Evolutionary conservation across 225 moss, liverwort and hornwort species (phyloP).

Genomic region (Polytrichum commune): DNA sequence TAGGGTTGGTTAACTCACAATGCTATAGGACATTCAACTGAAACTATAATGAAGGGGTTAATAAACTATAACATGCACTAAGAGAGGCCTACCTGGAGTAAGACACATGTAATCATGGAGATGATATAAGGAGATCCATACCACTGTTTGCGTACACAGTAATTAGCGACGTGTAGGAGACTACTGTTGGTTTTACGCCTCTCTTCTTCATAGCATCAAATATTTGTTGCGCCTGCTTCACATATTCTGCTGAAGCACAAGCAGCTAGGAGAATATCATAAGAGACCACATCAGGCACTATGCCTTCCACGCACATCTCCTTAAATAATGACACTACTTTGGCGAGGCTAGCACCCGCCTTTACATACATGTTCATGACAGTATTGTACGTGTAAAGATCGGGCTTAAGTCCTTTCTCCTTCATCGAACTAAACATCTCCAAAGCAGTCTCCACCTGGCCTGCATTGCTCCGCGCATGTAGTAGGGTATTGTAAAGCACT

Average conservation of each 20-base stretch:
- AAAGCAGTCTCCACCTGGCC: constrained; percentile 72
- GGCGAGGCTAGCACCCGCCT: constrained; percentile 64
- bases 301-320: constrained; percentile 81
- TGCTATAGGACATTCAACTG: no score
- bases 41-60: no score
- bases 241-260: constrained; percentile 70
- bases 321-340: constrained; percentile 81
- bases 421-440: constrained; percentile 77
- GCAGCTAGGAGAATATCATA: constrained; percentile 89
- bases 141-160: constrained; percentile 67
- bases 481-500: constrained; percentile 71
- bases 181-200: constrained; percentile 72
- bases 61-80: no score
- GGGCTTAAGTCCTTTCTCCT: constrained; percentile 55
- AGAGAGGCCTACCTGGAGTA: no score
- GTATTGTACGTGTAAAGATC: constrained; percentile 80
- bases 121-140: constrained; percentile 17
- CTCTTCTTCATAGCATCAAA: constrained; percentile 85
- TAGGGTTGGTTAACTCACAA: no score
- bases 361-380: constrained; percentile 85
- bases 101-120: no score
- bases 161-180: constrained; percentile 82
- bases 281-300: constrained; percentile 77
- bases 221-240: constrained; percentile 80
- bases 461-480: constrained; percentile 78